Base-by-base conservation (phyloP, 352 stramenopile species). In the Pythium scleroteichum region DNA sequence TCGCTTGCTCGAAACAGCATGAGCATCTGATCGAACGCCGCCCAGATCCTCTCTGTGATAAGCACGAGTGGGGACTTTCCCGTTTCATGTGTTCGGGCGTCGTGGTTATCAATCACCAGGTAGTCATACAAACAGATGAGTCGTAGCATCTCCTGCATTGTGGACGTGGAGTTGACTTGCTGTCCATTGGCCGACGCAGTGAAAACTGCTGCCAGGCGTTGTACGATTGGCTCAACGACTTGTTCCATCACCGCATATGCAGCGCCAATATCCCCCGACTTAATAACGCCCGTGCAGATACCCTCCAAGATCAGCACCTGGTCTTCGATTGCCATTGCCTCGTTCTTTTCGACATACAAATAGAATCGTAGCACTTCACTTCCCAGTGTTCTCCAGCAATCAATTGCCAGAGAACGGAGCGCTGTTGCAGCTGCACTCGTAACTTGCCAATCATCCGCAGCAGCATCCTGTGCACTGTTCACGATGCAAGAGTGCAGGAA, bases 61-160 rank as follows among this genome's bases (percentile, higher is more conserved):
- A 82, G 68, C 26, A 93, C 61, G 2, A 95, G 63, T 13, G 84
- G 82, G 17, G 80, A 62, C 27, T 76, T 67, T 10, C 35, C 40
- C 1, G 13, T 62, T 17, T 46, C 47, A n/a, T 64, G 55, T 14
- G 53, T 38, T 16, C 17, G 40, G 3, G 6, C 26, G 23, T 54
- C 41, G 6, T 39, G 39, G 4, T 53, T 49, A 0, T 62, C 52
- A 20, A 88, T 61, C 14, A 78, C 64, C 14, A 93, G 66, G 40
- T 92, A 85, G 53, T 95, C 86, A 55, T 94, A 95, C 32, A 94
- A 72, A 66, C 82, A 88, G 39, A 95, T 88, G n/a, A 94, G 66
- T 3, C 86, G 82, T 39, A 92, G 59, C 46, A 95, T 64, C 41
- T 95, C 84, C 48, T 82, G 76, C 19, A 85, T 75, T 6, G 76